These are phyloP conservation scores for Trifolium dubium DNA, from an alignment of 306 rosid genomes.

Conservation along the genomic window DNA sequence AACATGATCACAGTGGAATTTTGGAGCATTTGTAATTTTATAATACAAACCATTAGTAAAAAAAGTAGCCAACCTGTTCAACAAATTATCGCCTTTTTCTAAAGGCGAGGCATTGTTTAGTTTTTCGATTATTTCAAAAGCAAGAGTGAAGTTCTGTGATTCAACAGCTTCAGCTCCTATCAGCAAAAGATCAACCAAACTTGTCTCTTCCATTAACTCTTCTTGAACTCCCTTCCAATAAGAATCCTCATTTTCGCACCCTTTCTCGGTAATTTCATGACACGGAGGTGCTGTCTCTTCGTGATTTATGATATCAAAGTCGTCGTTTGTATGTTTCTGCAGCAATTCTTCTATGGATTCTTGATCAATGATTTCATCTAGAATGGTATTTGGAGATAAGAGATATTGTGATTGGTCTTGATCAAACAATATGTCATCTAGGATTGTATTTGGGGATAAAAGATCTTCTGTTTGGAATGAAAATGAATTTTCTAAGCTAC, in stretches of 20 bases:
- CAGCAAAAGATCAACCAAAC: conserved; percentile 65
- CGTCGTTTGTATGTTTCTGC: conserved; percentile 40
- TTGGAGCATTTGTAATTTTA: conserved; percentile 36
- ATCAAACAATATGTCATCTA: conserved; percentile 40
- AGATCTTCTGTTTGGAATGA: conserved; percentile 41
- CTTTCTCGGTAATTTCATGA: not conserved
- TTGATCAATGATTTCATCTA: conserved; percentile 39
- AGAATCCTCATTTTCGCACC: conserved; percentile 33
- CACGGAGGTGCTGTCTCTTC: conserved; percentile 14
- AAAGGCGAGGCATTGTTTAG: conserved; percentile 41
- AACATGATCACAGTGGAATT: conserved; percentile 39
- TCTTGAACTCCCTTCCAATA: conserved; percentile 56
- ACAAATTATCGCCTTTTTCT: conserved; percentile 46
- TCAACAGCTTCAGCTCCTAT: conserved; percentile 77
- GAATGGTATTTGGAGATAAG: conserved; percentile 28
- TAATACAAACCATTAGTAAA: conserved; percentile 59
- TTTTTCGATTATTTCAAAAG: conserved; percentile 49
- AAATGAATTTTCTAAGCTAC: conserved; percentile 41
- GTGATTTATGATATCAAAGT: conserved; percentile 32
- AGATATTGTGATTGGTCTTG: conserved; percentile 39
- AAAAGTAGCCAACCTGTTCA: conserved; percentile 59
- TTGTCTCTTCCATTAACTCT: conserved; percentile 63
- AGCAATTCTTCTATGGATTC: conserved; percentile 41
- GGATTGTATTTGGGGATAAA: conserved; percentile 31
- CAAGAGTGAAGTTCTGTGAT: conserved; percentile 55